Evolutionary conservation across 768 basidiomycete species (phyloP).

Genomic region (Boletus rubroflammeus): DNA sequence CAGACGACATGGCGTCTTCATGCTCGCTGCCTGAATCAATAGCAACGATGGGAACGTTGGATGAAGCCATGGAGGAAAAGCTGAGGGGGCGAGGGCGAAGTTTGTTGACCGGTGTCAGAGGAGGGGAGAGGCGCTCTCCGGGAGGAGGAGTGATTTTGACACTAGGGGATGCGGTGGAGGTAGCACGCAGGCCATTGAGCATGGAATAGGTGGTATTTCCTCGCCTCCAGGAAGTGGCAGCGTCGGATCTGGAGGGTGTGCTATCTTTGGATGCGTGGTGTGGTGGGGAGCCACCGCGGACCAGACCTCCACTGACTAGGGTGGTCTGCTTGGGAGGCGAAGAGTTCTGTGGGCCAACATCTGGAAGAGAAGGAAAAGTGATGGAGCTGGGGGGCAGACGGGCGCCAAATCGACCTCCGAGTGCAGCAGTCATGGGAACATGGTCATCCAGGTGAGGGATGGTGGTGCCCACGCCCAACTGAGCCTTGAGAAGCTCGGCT

Average conservation of each 20-base stretch:
- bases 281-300: constrained; percentile 53
- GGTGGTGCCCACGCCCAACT: constrained; percentile 41
- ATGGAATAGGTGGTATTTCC: constrained; percentile 66
- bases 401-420: constrained; percentile 73
- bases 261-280: constrained; percentile 32
- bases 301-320: constrained; percentile 68
- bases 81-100: constrained; percentile 67
- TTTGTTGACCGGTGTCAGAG: constrained; percentile 31
- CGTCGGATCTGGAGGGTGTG: constrained; percentile 76
- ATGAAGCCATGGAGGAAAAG: constrained; percentile 49
- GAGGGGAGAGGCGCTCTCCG: constrained; percentile 52
- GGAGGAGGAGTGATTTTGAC: constrained; percentile 76
- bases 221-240: constrained; percentile 78
- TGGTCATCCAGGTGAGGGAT: constrained; percentile 45
- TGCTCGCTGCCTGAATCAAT: constrained; percentile 55
- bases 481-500: constrained; percentile 61
- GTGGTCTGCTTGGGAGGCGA: constrained; percentile 57
- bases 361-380: constrained; percentile 39
- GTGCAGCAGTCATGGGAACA: constrained; percentile 76
- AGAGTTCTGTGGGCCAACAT: constrained; percentile 37
- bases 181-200: constrained; percentile 59
- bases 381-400: constrained; percentile 44
- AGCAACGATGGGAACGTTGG: constrained; percentile 47
- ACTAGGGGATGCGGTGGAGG: constrained; percentile 51
- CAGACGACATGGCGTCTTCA: constrained; percentile 54